These are phyloP conservation scores for Penicillium cinerascens DNA, from an alignment of 495 filamentous ascomycete species.

Conservation along the genomic window DNA sequence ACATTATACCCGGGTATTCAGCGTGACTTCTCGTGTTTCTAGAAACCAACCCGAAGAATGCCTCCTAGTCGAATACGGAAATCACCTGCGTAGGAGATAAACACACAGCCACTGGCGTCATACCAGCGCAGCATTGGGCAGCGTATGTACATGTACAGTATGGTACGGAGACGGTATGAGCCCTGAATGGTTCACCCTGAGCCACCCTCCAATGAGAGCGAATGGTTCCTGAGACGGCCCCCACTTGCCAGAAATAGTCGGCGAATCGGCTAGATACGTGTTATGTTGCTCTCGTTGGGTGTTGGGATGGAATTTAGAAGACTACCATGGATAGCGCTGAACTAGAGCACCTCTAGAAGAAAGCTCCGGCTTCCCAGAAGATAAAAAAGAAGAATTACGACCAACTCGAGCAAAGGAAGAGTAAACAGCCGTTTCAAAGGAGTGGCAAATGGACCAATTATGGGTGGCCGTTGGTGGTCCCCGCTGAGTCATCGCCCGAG, in stretches of 20 bases:
- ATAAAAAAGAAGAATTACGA: not conserved
- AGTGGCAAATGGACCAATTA: conserved; percentile 13
- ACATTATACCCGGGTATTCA: not conserved
- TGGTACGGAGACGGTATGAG: not conserved
- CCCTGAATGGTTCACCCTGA: not conserved
- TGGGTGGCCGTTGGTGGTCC: not conserved
- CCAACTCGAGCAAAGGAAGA: not conserved
- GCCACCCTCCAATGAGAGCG: not conserved
- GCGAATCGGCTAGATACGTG: not conserved
- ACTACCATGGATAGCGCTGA: not conserved
- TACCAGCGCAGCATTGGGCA: not conserved
- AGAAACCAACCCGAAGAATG: conserved; percentile 15
- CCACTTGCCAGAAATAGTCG: not conserved
- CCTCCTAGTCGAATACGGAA: conserved; percentile 1
- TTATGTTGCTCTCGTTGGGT: not conserved
- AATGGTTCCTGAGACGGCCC: not conserved
- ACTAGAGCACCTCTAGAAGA: not conserved
- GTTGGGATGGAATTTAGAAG: not conserved
- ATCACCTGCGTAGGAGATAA: not conserved
- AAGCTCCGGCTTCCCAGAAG: too few relatives aligned
- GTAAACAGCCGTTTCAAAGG: conserved; percentile 13
- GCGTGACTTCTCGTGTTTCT: not conserved
- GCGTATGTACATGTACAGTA: not conserved
- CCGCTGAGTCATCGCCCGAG: conserved; percentile 34
- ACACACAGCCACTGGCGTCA: conserved; percentile 24